Evolutionary conservation across 163 green algal genomes (phyloP).

Genomic region (Volvox carteri): DNA sequence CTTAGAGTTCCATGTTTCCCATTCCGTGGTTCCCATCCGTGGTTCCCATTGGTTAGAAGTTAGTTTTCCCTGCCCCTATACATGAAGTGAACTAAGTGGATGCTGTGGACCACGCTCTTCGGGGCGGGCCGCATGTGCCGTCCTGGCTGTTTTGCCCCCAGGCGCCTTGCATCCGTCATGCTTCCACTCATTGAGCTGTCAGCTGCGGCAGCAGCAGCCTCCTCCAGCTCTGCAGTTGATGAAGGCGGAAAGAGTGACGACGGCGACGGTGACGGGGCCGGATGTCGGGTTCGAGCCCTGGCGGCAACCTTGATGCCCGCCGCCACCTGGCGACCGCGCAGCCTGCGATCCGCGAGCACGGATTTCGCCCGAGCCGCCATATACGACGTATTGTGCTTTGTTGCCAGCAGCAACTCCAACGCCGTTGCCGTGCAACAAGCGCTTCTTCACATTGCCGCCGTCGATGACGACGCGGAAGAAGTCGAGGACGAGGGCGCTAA

Average conservation of each 20-base stretch:
- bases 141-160: too few species aligned
- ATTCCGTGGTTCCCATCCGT: too few species aligned
- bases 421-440: neutral
- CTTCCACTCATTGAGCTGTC: constrained; percentile 33
- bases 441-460: neutral
- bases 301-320: neutral
- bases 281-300: neutral
- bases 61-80: too few species aligned
- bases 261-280: neutral
- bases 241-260: neutral
- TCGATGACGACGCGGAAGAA: neutral
- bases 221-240: neutral
- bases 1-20: too few species aligned
- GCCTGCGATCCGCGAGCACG: neutral
- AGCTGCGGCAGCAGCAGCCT: neutral
- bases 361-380: neutral
- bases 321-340: constrained; percentile 3
- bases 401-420: neutral
- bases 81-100: too few species aligned
- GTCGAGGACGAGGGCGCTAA: neutral
- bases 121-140: too few species aligned
- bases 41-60: too few species aligned
- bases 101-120: too few species aligned
- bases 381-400: constrained; percentile 5
- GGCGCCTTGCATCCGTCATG: neutral